A percentile compares a stretch with the other conserved stretches of the same genome.
Evolutionary conservation across 768 basidiomycete species (phyloP).

Genomic region (Punctularia strigosozonata): DNA sequence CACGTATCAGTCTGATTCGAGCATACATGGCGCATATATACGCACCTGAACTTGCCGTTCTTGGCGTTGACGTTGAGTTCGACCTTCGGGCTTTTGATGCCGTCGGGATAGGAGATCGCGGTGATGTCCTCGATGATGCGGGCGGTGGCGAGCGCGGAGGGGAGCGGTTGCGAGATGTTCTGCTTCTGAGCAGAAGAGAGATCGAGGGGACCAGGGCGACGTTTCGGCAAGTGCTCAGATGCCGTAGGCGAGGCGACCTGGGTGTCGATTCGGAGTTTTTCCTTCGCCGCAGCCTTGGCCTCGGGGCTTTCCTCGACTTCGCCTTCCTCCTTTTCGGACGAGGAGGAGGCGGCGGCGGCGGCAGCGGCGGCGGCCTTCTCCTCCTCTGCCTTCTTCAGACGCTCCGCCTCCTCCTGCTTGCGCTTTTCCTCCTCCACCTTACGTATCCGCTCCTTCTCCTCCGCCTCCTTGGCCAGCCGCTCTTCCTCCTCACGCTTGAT

Average conservation of each 20-base stretch:
- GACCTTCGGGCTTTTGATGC: conserved; percentile 67
- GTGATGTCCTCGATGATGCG: conserved; percentile 76
- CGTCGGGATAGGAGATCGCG: conserved; percentile 70
- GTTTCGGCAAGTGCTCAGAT: too few species aligned
- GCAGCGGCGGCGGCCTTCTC: conserved; percentile 18
- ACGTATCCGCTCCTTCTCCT: conserved; percentile 9
- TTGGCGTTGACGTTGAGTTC: conserved; percentile 78
- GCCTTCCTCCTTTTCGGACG: conserved; percentile 32
- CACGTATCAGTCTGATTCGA: conserved; percentile 1
- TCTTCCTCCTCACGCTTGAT: conserved; percentile 20
- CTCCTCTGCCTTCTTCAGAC: conserved; percentile 20
- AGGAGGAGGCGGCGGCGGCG: conserved; percentile 17
- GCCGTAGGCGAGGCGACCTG: conserved; percentile 28
- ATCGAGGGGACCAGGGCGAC: conserved; percentile 65
- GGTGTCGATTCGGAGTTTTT: conserved; percentile 57
- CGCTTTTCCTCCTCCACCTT: conserved; percentile 19
- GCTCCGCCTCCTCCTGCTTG: conserved; percentile 22
- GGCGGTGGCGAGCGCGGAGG: conserved; percentile 69
- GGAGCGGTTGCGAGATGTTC: conserved; percentile 31
- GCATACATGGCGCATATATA: conserved; percentile 1
- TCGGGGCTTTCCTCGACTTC: conserved; percentile 34
- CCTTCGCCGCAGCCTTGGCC: conserved; percentile 21
- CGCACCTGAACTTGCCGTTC: conserved; percentile 82
- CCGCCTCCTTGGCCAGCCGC: conserved; percentile 18
- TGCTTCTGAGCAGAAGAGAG: conserved; percentile 41